Conservation (phyloP, 2,329 filamentous ascomycete species). For the Aspergillus sergii region DNA sequence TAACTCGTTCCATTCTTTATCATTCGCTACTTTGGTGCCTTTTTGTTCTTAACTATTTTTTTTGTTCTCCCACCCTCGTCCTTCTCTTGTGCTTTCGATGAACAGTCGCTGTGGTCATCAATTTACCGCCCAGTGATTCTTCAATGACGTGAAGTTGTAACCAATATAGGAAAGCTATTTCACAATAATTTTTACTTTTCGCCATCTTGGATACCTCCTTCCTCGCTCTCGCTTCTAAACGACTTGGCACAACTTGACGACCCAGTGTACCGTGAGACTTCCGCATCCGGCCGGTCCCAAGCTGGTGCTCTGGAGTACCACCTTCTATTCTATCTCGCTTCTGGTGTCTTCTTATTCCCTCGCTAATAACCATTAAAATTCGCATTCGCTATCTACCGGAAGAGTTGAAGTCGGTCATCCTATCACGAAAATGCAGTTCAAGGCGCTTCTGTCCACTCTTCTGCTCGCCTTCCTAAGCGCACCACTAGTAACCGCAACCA, state of each 20-base stretch:
- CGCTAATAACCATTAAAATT: conserved; percentile 13
- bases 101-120: conserved; percentile 21
- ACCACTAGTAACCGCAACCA: conserved; percentile 61
- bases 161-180: conserved; percentile 11
- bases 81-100: conserved; percentile 5
- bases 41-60: conserved; percentile 11
- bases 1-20: conserved; percentile 14
- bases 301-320: conserved; percentile 37
- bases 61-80: conserved; percentile 6
- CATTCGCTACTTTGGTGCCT: conserved; percentile 15
- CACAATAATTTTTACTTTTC: conserved; percentile 11
- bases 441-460: conserved; percentile 38
- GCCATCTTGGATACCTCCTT: conserved; percentile 7
- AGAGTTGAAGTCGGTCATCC: conserved; percentile 1
- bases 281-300: conserved; percentile 40
- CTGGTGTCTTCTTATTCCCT: conserved; percentile 8
- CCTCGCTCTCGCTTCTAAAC: conserved; percentile 8
- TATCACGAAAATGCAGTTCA: conserved; percentile 35
- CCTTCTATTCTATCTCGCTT: conserved; percentile 16
- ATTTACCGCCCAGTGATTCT: conserved; percentile 11
- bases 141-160: conserved; percentile 28
- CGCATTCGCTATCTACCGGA: conserved; percentile 10
- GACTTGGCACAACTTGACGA: conserved; percentile 6
- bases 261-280: conserved; percentile 25
- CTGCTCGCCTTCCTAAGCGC: conserved; percentile 45